Base-by-base conservation (phyloP, 2,329 filamentous ascomycete species). In the Stemphylium lycopersici region DNA sequence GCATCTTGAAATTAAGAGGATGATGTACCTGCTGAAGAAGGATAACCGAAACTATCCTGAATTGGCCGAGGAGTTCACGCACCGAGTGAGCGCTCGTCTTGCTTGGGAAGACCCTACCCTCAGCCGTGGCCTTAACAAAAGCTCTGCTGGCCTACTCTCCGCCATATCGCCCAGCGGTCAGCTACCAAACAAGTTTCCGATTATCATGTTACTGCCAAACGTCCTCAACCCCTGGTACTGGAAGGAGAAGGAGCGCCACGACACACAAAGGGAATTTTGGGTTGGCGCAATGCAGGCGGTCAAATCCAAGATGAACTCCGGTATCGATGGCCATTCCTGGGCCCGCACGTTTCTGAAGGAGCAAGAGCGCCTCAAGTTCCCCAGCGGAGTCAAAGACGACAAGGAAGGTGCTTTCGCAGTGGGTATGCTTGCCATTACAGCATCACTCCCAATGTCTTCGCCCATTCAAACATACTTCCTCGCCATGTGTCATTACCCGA, bases 401-500 rank as follows among this genome's bases (percentile, higher is more conserved):
- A 41, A 48, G 10, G 37, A 48, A 22, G 46, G 46, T 8, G 46
- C 46, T 33, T 48, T 48, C 13, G 46, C 46, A 20, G 37, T 48
- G 3, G 46, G 46, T 8, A 48, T 48, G 46, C 46, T 48, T 34
- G 46, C 46, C 6, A 48, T 48, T 18, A 48, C 46, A 34, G 37
- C 46, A 48, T 48, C 46, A 7, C 29, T 48, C 6, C 46, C 46
- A 2, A 48, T 48, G 46, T 48, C 46, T 33, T 48, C 46, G 12
- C 46, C 46, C 16, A 48, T 48, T 12, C 46, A 48, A 31, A 48
- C 46, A 0, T 48, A 33, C 37, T 48, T 66, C 20, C 56, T 65
- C n/a, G 63, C 65, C 13, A 68, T 71, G 65, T 47, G 63, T 11
- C 51, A 61, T 3, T 77, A 83, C 58, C 82, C 83, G 0, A 77